Conservation (phyloP, 495 filamentous ascomycete species). For the Trichoderma reesei region DNA sequence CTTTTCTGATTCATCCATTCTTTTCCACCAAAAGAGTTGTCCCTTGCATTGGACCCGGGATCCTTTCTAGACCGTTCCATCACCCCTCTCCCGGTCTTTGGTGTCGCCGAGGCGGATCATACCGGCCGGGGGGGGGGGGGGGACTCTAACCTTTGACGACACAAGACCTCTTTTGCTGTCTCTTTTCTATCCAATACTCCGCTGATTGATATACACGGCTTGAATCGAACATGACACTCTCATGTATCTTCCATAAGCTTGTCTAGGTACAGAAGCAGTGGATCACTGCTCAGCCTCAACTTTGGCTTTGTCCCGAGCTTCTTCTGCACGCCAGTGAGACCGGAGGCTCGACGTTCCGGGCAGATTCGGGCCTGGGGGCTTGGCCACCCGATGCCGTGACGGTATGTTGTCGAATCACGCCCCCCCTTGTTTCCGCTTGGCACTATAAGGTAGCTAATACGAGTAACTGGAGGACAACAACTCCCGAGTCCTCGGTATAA, state of each 20-base stretch:
- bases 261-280: too few species aligned
- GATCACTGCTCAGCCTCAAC: too few species aligned
- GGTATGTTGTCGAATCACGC: not conserved
- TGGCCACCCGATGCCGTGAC: not conserved
- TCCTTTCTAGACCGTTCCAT: not conserved
- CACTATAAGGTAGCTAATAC: not conserved
- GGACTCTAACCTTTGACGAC: too few species aligned
- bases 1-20: too few species aligned
- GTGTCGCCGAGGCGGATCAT: conserved; percentile 2
- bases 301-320: too few species aligned
- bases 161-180: too few species aligned
- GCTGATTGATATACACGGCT: too few species aligned
- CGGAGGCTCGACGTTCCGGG: not conserved
- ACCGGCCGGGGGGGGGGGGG: not conserved
- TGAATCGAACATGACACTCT: too few species aligned
- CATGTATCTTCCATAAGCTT: too few species aligned
- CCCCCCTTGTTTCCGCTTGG: not conserved
- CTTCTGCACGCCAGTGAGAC: not conserved
- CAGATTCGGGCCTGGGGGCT: not conserved
- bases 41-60: not conserved
- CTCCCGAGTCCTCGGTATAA: too few species aligned
- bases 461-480: too few species aligned
- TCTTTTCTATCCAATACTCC: too few species aligned
- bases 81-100: not conserved
- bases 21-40: not conserved